phyloP scores from a whole-genome alignment of 1,284 basidiomycete genomes.

The Schizopora paradoxa region DNA sequence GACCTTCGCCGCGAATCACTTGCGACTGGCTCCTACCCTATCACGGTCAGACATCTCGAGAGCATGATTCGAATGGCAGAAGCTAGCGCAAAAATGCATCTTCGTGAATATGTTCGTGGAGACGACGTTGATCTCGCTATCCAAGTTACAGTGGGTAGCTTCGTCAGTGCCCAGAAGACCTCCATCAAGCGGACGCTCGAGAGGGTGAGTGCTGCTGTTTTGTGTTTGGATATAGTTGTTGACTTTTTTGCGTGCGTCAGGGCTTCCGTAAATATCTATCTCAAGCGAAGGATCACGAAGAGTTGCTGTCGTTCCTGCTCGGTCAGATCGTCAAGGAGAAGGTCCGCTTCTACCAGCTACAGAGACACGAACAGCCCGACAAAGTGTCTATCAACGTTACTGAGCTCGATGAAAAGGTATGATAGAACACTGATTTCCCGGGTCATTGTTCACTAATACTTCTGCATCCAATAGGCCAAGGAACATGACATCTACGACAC shows the following conservation, averaged over 20 bases:
- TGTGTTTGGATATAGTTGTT: conserved; percentile 10
- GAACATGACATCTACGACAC: conserved; percentile 95
- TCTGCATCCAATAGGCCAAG: conserved; percentile 61
- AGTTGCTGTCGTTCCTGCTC: conserved; percentile 90
- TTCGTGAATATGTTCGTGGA: conserved; percentile 91
- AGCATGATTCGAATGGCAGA: conserved; percentile 99
- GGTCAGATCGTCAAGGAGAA: conserved; percentile 95
- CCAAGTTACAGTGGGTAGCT: conserved; percentile 90
- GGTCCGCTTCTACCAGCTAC: conserved; percentile 76
- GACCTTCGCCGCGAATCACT: conserved; percentile 95
- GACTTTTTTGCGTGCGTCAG: conserved; percentile 35
- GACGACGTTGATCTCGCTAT: conserved; percentile 99
- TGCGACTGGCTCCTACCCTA: conserved; percentile 95
- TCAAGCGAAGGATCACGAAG: conserved; percentile 91
- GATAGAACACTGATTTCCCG: conserved; percentile 31
- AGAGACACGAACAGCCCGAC: conserved; percentile 72
- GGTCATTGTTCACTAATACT: not conserved
- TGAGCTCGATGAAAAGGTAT: conserved; percentile 78
- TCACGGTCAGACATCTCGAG: conserved; percentile 96
- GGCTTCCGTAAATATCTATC: conserved; percentile 97
- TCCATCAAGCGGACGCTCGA: conserved; percentile 97
- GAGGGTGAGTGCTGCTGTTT: conserved; percentile 52
- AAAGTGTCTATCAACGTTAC: conserved; percentile 67
- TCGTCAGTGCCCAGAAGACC: conserved; percentile 96
- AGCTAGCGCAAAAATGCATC: conserved; percentile 96